Base-by-base conservation (phyloP, 192 early-diverging fungal species). In the Chytriomyces confervae region DNA sequence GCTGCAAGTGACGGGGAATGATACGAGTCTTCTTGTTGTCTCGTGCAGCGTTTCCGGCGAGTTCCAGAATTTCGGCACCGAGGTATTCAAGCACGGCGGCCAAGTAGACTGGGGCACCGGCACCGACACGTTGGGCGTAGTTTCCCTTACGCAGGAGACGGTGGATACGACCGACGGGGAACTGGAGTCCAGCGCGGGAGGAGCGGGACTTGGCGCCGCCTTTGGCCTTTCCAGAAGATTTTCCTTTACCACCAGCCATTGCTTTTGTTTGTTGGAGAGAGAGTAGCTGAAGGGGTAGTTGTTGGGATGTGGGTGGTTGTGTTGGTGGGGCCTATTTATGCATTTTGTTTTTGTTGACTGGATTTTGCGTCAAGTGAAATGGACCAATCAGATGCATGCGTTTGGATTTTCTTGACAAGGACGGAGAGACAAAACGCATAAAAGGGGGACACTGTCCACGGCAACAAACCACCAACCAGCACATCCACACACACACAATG, bases 151-250 rank as follows among this genome's bases (percentile, higher is more conserved):
- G 90, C 65, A 97, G 89, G 69, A 95, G 90, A 91, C 95, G 93
- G 88, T 97, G 95, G 84, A 97, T 93, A 94, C 96, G 95, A 82
- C 95, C 95, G 80, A 96, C 95, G 78, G 95, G 96, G 92, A 97
- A 97, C 86, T 95, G 94, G 81, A 96, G 93, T 85, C 95, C 96
- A 79, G 95, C 96, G 84, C 92, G 92, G 81, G 91, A 84, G 46
- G 95, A 96, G 78, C 95, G 92, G 67, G 93, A 93, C 85, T 94
- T 91, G 80, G 86, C 63, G 11, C 74, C 79, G 27, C 45, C 48
- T 62, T 81, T 81, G 51, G 78, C 63, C 44, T 80, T 80, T 18
- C 81, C 75, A 36, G 78, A 77, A 16, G 69, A 51, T 72, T 83
- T 83, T 83, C 82, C 82, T 70, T 83, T 85, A 71, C 84, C 84